Percentiles rank a stretch among this genome's conserved stretches.
Evolutionary conservation across 73 alveolate genomes (phyloP).

Genomic region (Blepharisma stoltei): DNA sequence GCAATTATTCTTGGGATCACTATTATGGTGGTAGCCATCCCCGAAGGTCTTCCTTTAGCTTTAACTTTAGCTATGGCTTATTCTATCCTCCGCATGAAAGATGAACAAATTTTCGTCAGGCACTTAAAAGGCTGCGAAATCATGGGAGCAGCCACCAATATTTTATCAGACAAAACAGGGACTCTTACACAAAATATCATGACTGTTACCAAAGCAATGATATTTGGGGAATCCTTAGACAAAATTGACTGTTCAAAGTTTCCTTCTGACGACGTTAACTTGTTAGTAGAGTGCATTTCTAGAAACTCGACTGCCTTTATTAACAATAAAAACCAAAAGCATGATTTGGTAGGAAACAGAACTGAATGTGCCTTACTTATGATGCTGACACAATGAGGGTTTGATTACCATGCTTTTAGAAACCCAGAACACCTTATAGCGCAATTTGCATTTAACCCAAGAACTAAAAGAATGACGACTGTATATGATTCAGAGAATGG

Average conservation of each 20-base stretch:
- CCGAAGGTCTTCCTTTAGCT: conserved; percentile 97
- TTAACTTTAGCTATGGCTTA: conserved; percentile 93
- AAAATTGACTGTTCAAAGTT: conserved; percentile 31
- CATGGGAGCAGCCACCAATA: conserved; percentile 86
- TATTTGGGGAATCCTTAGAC: background rate
- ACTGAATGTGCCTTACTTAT: conserved; percentile 63
- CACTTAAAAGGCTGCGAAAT: conserved; percentile 73
- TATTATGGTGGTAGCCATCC: conserved; percentile 93
- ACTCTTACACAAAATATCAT: conserved; percentile 80
- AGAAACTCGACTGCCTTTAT: conserved; percentile 46
- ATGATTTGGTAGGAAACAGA: conserved; percentile 25
- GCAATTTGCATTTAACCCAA: conserved; percentile 17
- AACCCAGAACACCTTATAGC: background rate
- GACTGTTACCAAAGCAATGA: conserved; percentile 60
- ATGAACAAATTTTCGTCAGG: conserved; percentile 83
- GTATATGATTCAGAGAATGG: conserved; percentile 49
- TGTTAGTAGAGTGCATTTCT: conserved; percentile 29
- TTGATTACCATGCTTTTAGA: background rate
- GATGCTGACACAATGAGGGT: background rate
- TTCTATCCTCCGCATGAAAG: conserved; percentile 92
- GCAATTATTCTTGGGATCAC: conserved; percentile 76
- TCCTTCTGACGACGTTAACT: background rate
- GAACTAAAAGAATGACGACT: conserved; percentile 26
- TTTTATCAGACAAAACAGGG: conserved; percentile 86
- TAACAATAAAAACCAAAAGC: background rate